Conservation (phyloP, 2,329 filamentous ascomycete genomes). For the Aspergillus cejpii region DNA sequence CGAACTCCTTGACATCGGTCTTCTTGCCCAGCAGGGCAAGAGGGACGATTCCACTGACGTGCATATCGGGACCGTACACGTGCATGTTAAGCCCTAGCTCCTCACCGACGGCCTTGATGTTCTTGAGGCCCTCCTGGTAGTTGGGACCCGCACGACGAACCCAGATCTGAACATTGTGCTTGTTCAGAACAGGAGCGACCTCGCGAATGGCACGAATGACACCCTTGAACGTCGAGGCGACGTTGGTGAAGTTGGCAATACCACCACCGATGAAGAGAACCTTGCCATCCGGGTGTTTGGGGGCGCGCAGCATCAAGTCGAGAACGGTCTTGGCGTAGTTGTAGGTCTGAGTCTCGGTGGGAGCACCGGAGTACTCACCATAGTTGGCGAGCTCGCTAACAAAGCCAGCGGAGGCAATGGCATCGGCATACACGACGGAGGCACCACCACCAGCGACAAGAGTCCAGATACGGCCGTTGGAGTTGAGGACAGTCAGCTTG, state of each 20-base stretch:
- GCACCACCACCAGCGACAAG: slow-evolving; percentile 98
- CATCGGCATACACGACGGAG: slow-evolving; percentile 97
- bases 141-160: slow-evolving; percentile 86
- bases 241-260: slow-evolving; percentile 99
- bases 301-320: slow-evolving; percentile 93
- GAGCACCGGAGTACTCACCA: slow-evolving; percentile 98
- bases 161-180: slow-evolving; percentile 99
- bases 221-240: slow-evolving; percentile 98
- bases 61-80: slow-evolving; percentile 72
- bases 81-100: slow-evolving; percentile 96
- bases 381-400: slow-evolving; percentile 98
- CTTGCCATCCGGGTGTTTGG: slow-evolving; percentile 81
- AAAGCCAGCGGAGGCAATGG: slow-evolving; percentile 93
- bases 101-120: slow-evolving; percentile 94
- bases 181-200: slow-evolving; percentile 72
- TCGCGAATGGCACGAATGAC: slow-evolving; percentile 94
- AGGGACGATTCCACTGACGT: slow-evolving; percentile 92
- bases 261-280: slow-evolving; percentile 98
- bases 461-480: slow-evolving; percentile 90
- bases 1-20: slow-evolving; percentile 56
- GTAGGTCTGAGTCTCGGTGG: slow-evolving; percentile 97
- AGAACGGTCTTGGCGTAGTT: slow-evolving; percentile 97
- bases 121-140: slow-evolving; percentile 99
- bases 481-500: slow-evolving; percentile 94
- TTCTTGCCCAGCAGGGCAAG: slow-evolving; percentile 67